Conservation (phyloP, 768 basidiomycete species). For the Dendrothele bispora region DNA sequence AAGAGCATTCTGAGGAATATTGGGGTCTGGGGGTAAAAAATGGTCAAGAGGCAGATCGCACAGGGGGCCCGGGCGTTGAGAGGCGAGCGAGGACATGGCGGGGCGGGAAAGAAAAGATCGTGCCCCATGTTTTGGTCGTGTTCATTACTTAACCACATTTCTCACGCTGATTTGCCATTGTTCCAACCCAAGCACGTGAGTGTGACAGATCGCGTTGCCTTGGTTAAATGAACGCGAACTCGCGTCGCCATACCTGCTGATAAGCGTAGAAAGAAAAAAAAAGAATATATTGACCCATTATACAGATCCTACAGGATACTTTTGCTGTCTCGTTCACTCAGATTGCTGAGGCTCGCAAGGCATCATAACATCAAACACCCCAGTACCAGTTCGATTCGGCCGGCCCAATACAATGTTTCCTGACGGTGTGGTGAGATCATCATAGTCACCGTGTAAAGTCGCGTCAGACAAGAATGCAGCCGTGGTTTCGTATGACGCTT, state of each 20-base stretch:
- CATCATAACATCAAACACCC: conserved; percentile 87
- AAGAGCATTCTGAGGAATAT: conserved; percentile 20
- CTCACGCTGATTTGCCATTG: no score
- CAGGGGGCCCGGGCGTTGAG: conserved; percentile 50
- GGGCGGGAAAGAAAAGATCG: conserved; percentile 12
- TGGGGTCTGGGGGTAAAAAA: conserved; percentile 41
- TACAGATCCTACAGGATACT: no score
- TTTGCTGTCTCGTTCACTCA: no score
- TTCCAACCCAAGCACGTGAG: conserved; percentile 1
- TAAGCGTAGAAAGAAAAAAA: no score
- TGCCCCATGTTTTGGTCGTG: no score
- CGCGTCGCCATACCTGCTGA: no score
- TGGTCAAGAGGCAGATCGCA: conserved; percentile 59
- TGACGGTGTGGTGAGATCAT: conserved; percentile 87
- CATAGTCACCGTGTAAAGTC: conserved; percentile 92
- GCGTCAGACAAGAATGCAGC: conserved; percentile 93
- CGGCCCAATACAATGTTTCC: conserved; percentile 90
- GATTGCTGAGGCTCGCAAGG: conserved; percentile 32
- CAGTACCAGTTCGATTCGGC: conserved; percentile 90
- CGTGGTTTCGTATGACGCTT: conserved; percentile 97
- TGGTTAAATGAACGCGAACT: no score
- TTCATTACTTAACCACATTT: no score
- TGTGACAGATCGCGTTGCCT: conserved; percentile 3
- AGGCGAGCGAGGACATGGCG: conserved; percentile 9
- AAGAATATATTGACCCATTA: no score